These are phyloP conservation scores for Ligustrum vulgare DNA, from an alignment of 257 asterid genomes.

Conservation along the genomic window DNA sequence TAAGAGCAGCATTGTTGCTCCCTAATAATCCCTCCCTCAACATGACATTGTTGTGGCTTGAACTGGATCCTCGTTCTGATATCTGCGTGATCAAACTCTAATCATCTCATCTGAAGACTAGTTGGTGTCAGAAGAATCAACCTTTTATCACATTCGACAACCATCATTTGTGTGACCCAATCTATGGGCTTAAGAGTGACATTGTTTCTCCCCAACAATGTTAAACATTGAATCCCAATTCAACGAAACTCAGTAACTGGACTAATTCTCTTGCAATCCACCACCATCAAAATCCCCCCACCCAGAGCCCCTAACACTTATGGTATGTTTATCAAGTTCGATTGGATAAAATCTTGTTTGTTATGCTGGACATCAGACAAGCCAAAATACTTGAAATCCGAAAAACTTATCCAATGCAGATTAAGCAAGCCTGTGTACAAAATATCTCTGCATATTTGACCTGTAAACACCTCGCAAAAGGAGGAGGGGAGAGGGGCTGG, in stretches of 20 bases:
- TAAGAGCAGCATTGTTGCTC: background rate
- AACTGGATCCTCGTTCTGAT: too few relatives aligned
- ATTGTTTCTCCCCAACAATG: too few relatives aligned
- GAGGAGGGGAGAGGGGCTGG: background rate
- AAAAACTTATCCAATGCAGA: background rate
- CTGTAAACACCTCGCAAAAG: conserved; percentile 1
- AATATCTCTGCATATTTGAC: background rate
- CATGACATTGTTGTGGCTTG: background rate
- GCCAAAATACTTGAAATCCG: background rate
- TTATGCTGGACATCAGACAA: background rate
- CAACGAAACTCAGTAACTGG: background rate
- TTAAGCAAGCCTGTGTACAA: background rate
- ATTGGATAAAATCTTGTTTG: background rate
- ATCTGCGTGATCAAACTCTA: too few relatives aligned
- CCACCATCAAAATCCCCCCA: background rate
- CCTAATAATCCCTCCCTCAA: background rate
- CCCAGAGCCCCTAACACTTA: too few relatives aligned
- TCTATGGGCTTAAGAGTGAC: too few relatives aligned
- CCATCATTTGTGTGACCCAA: too few relatives aligned
- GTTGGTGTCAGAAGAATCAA: too few relatives aligned
- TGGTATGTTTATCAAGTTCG: too few relatives aligned
- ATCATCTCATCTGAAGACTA: too few relatives aligned
- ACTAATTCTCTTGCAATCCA: background rate
- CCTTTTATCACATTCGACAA: too few relatives aligned
- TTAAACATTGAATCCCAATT: background rate